Percentiles rank a stretch among this genome's conserved stretches.
These are phyloP conservation scores for Pinus taeda DNA, from an alignment of 75 land plant genomes.

Conservation along the genomic window DNA sequence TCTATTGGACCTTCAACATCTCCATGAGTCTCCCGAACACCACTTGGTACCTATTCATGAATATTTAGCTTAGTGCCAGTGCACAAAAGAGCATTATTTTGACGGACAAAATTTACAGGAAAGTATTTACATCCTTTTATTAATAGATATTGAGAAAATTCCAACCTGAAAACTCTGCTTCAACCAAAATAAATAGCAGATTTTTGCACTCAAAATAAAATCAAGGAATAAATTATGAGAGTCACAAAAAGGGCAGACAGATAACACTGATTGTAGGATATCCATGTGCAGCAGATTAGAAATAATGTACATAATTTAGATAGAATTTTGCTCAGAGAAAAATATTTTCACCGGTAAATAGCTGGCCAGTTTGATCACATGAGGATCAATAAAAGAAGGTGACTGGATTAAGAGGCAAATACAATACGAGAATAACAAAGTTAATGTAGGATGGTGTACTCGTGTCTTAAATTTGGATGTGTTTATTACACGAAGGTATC, in stretches of 20 bases:
- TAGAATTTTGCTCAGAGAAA: neutral
- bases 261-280: neutral
- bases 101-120: neutral
- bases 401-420: neutral
- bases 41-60: conserved; percentile 5
- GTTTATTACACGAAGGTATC: neutral
- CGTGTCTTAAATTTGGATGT: neutral
- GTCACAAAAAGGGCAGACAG: neutral
- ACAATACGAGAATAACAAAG: neutral
- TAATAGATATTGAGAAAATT: neutral
- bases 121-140: conserved; percentile 1
- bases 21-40: neutral
- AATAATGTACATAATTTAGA: neutral
- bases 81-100: neutral
- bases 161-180: neutral
- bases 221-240: neutral
- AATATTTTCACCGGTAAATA: neutral
- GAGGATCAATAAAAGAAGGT: neutral
- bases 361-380: neutral
- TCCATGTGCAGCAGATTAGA: neutral
- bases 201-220: neutral
- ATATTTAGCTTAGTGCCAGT: neutral
- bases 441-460: neutral
- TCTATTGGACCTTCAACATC: neutral
- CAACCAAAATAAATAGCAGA: neutral